Percentiles rank a stretch among this genome's conserved stretches.
These are phyloP conservation scores for Pseudogymnoascus sp. DNA, from an alignment of 2,329 filamentous ascomycete genomes.

Conservation along the genomic window DNA sequence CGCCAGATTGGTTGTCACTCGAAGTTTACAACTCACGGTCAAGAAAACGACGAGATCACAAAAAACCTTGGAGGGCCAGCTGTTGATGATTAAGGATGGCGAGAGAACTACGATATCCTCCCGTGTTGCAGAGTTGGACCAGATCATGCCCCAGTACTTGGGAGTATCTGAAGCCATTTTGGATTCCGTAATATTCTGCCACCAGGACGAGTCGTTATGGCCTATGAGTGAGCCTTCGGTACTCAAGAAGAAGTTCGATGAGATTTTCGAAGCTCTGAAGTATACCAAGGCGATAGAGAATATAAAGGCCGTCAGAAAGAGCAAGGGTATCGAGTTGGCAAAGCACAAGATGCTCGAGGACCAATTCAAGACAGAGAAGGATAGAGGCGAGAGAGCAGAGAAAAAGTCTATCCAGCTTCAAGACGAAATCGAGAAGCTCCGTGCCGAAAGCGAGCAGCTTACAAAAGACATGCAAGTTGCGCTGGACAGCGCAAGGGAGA, in stretches of 20 bases:
- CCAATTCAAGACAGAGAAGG: conserved; percentile 75
- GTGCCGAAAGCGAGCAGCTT: conserved; percentile 50
- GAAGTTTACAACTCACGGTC: conserved; percentile 77
- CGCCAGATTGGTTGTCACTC: conserved; percentile 71
- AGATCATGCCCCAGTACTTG: conserved; percentile 74
- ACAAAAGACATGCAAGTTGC: conserved; percentile 55
- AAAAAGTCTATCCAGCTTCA: conserved; percentile 58
- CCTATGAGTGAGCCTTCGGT: conserved; percentile 80
- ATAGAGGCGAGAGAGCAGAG: conserved; percentile 66
- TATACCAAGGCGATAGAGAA: conserved; percentile 98
- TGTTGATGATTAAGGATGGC: conserved; percentile 69
- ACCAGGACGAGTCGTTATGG: conserved; percentile 97
- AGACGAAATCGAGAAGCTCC: conserved; percentile 55
- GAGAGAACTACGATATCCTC: conserved; percentile 74
- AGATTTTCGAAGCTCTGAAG: conserved; percentile 94
- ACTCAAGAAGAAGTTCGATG: conserved; percentile 91
- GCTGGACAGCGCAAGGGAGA: conserved; percentile 47
- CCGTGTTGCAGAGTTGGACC: conserved; percentile 71
- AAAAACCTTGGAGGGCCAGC: conserved; percentile 76
- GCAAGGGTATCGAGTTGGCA: conserved; percentile 66
- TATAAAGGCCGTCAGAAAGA: conserved; percentile 79
- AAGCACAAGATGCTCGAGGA: conserved; percentile 68
- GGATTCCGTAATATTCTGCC: conserved; percentile 95
- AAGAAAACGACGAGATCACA: conserved; percentile 70
- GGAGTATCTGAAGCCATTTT: conserved; percentile 86